Conservation (phyloP, 495 filamentous ascomycete genomes). For the Copromyces sp. region DNA sequence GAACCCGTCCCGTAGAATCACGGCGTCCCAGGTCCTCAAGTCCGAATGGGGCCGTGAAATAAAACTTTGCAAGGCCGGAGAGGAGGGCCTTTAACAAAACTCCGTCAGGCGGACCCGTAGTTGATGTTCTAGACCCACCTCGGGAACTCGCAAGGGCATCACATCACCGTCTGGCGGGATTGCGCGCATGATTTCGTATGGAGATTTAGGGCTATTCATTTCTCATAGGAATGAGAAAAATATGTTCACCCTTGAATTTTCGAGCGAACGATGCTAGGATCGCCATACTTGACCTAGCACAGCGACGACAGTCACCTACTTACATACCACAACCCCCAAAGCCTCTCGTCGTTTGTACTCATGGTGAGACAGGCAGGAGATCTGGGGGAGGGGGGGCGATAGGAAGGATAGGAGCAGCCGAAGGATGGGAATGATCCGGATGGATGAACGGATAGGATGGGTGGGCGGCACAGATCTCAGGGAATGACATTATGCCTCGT, state of each 20-base stretch:
- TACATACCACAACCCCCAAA: not conserved
- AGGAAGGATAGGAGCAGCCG: not conserved
- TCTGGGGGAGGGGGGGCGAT: not conserved
- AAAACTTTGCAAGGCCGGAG: constrained; percentile 87
- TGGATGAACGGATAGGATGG: not conserved
- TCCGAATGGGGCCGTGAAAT: constrained; percentile 98
- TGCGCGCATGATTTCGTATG: not conserved
- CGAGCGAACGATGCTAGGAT: not conserved
- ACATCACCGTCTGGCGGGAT: constrained; percentile 13
- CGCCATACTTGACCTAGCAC: not conserved
- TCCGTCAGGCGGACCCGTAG: constrained; percentile 14
- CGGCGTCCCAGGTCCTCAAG: constrained; percentile 89
- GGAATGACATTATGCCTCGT: constrained; percentile 5
- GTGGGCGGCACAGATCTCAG: not conserved
- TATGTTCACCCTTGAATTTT: not conserved
- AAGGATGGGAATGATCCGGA: not conserved
- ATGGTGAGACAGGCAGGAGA: not conserved
- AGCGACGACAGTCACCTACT: not conserved
- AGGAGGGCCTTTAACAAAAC: constrained; percentile 61
- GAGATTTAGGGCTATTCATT: not conserved
- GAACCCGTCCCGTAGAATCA: constrained; percentile 85
- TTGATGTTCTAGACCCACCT: not conserved
- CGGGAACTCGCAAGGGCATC: constrained; percentile 1
- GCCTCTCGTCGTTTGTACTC: not conserved
- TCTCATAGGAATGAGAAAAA: constrained; percentile 1